Percentiles rank a stretch among this genome's conserved stretches.
Evolutionary conservation across 768 basidiomycete species (phyloP).

Genomic region (Trametes meyenii): DNA sequence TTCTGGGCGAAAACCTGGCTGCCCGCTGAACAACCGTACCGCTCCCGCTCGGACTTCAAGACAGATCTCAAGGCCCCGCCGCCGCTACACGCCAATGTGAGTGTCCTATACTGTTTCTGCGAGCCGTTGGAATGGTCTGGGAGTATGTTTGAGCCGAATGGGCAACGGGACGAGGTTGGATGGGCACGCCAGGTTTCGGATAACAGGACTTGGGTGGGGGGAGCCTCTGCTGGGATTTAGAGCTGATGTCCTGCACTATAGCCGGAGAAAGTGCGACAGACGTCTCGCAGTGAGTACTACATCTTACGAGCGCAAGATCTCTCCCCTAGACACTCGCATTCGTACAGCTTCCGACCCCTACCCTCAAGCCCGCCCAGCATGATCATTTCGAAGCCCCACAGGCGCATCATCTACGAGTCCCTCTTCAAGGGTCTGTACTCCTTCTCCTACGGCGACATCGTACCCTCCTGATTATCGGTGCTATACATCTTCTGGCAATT

Average conservation of each 20-base stretch:
- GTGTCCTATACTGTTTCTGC: constrained; percentile 20
- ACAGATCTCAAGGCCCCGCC: constrained; percentile 34
- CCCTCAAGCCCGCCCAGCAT: constrained; percentile 56
- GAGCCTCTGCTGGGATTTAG: constrained; percentile 8
- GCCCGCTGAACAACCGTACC: constrained; percentile 17
- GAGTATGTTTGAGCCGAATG: constrained; percentile 15
- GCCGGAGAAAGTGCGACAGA: constrained; percentile 40
- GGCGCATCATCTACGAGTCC: constrained; percentile 96
- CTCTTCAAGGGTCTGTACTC: constrained; percentile 94
- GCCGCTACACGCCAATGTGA: constrained; percentile 34
- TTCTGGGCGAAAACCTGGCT: constrained; percentile 23
- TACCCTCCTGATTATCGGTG: neutral
- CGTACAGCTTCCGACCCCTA: constrained; percentile 37
- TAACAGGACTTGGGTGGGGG: constrained; percentile 30
- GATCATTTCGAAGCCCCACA: constrained; percentile 96
- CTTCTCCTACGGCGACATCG: neutral
- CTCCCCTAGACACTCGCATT: neutral
- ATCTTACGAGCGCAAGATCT: neutral
- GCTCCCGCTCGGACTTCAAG: constrained; percentile 43
- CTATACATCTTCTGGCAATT: neutral
- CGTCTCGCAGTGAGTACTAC: constrained; percentile 40
- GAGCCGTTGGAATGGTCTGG: constrained; percentile 1
- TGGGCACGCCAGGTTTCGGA: constrained; percentile 33
- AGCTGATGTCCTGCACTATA: constrained; percentile 31
- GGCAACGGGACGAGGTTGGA: constrained; percentile 36